Conservation (phyloP, 1,284 basidiomycete species). For the Heterobasidion annosum region DNA sequence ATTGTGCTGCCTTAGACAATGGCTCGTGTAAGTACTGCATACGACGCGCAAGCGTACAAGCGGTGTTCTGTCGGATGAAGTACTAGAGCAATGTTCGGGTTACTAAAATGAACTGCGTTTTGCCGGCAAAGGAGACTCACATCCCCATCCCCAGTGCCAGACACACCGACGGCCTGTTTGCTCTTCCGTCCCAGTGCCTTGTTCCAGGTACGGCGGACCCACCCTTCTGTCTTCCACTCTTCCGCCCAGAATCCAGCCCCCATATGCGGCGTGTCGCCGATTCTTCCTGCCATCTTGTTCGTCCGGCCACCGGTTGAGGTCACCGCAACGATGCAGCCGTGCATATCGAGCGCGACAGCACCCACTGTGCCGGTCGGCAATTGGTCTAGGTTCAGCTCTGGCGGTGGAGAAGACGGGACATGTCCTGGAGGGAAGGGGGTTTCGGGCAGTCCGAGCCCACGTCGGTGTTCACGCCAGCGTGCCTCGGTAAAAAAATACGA, state of each 20-base stretch:
- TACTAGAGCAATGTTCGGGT: slow-evolving; percentile 38
- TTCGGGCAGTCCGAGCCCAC: slow-evolving; percentile 62
- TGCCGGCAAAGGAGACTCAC: slow-evolving; percentile 24
- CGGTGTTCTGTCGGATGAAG: slow-evolving; percentile 66
- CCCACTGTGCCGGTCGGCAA: slow-evolving; percentile 75
- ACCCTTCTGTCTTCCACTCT: slow-evolving; percentile 48
- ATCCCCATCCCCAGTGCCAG: slow-evolving; percentile 80
- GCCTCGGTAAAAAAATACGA: slow-evolving; percentile 70
- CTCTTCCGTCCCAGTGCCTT: slow-evolving; percentile 24
- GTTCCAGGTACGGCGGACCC: slow-evolving; percentile 24
- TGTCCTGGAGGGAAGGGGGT: slow-evolving; percentile 35
- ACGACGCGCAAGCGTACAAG: slow-evolving; percentile 55
- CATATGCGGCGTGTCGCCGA: slow-evolving; percentile 76
- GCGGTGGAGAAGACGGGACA: slow-evolving; percentile 11
- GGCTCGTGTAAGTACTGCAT: slow-evolving; percentile 55
- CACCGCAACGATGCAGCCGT: slow-evolving; percentile 62
- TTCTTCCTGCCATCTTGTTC: slow-evolving; percentile 73
- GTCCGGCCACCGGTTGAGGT: slow-evolving; percentile 79
- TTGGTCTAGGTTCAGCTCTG: slow-evolving; percentile 36
- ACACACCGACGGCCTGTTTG: slow-evolving; percentile 58
- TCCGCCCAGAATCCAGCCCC: slow-evolving; percentile 79
- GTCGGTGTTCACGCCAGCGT: slow-evolving; percentile 68
- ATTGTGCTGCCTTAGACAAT: slow-evolving; percentile 41
- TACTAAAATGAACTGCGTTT: not conserved
- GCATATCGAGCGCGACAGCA: slow-evolving; percentile 68